Evolutionary conservation across 2,329 filamentous ascomycete genomes (phyloP), one percentile per base, ranked within the genome.

Genomic region (Cucurbitaria berberidis): DNA sequence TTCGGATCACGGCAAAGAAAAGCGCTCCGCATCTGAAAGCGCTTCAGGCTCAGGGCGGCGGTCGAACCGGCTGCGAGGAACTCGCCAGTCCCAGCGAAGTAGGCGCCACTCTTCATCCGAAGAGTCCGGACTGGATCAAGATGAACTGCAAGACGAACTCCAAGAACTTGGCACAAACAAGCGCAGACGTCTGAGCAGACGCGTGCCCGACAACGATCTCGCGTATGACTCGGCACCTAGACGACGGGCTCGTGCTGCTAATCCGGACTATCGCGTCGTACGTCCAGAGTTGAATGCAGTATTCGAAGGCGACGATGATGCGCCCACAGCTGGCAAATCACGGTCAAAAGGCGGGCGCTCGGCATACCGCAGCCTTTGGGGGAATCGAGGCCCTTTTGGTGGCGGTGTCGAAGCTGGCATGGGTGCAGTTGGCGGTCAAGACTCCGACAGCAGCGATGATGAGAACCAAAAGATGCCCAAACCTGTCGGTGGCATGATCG

Each of bases 371-470:
- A 90, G 84, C 51, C 82, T 98, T 27, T 93, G 96, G 76, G 92
- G 91, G 19, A 96, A 92, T 0, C 91, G 89, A 70, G 95, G 95
- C 8, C 95, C 95, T 2, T 98, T 99, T 74, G 95, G 92, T 53
- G 92, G 95, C 36, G 90, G 89, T 40, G 86, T 88, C 38, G 90
- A 90, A 30, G 85, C 91, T 15, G 91, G 90, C 1, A 89, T 88
- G 50, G 89, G 85, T 11, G 89, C 89, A 19, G 85, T 86, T 55
- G 92, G 88, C 47, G 89, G 87, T 46, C 89, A 87, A 8, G 95
- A 98, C 67, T 96, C 93, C 5, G 95, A 99, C 72, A 97, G 92
- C 74, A 99, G 95, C 72, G 95, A 99, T 66, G 95, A 99, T 63
- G 95, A 99, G 69, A 86, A 86, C 59, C 86, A 87, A 59, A 84